These are phyloP conservation scores for Acer campestre DNA, from an alignment of 345 rosid species.

Conservation along the genomic window DNA sequence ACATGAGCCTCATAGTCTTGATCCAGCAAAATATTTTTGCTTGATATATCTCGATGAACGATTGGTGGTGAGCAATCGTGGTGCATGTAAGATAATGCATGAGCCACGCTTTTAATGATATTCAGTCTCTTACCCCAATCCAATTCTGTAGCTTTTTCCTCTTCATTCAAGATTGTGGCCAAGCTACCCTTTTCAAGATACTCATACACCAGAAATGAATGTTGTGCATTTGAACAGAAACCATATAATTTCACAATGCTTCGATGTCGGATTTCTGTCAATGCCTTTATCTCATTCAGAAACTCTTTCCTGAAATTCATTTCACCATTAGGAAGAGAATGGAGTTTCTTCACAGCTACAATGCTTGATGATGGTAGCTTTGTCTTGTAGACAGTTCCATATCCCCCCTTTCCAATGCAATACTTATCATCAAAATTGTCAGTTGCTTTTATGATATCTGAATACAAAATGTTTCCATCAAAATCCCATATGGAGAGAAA, in stretches of 20 bases:
- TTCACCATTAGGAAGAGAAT: constrained; percentile 6
- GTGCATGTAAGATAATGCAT: constrained; percentile 39
- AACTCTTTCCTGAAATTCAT: constrained; percentile 21
- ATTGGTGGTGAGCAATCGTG: constrained; percentile 29
- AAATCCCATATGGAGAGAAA: constrained; percentile 21
- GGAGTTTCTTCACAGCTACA: constrained; percentile 46
- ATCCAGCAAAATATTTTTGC: constrained; percentile 35
- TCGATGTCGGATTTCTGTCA: constrained; percentile 37
- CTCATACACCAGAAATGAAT: constrained; percentile 43
- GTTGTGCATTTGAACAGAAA: constrained; percentile 26
- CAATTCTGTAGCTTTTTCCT: constrained; percentile 17
- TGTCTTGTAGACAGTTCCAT: constrained; percentile 38
- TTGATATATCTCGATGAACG: constrained; percentile 37
- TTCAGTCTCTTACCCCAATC: constrained; percentile 32
- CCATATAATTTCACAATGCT: constrained; percentile 39
- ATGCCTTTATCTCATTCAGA: constrained; percentile 27
- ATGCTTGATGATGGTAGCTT: constrained; percentile 14
- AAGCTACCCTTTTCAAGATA: constrained; percentile 34
- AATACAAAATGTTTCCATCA: constrained; percentile 25
- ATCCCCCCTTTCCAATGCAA: constrained; percentile 40
- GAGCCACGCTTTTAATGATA: constrained; percentile 24
- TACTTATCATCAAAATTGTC: constrained; percentile 15
- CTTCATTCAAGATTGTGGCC: neutral
- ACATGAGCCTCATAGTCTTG: constrained; percentile 26
- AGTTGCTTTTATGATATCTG: constrained; percentile 33